phyloP scores from a whole-genome alignment of 2,329 filamentous ascomycete genomes.

The Cercospora zeina region DNA sequence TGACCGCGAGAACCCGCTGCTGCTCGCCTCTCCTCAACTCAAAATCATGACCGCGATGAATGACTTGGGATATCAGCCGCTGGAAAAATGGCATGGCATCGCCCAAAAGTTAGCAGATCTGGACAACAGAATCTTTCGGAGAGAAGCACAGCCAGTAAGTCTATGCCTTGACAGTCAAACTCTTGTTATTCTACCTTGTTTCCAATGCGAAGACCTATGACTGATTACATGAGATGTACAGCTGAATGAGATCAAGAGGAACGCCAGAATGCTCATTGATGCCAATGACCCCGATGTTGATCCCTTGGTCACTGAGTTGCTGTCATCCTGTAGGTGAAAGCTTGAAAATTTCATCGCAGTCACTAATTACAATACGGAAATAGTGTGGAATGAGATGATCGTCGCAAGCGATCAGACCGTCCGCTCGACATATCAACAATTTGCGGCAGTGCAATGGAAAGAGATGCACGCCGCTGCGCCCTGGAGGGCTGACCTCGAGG shows the following conservation, averaged over 20 bases:
- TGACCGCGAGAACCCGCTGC: neutral
- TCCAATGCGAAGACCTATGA: no score
- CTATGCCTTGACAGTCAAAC: no score
- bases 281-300: neutral
- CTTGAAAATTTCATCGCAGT: neutral
- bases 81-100: neutral
- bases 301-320: neutral
- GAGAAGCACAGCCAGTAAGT: no score
- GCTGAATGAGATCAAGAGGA: neutral
- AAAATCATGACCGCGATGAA: neutral
- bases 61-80: neutral
- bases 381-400: neutral
- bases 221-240: neutral
- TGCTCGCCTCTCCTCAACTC: neutral
- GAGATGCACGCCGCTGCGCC: neutral
- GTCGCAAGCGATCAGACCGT: neutral
- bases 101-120: neutral
- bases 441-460: neutral
- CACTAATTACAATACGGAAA: neutral
- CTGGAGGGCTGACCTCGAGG: neutral
- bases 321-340: neutral
- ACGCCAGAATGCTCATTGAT: neutral
- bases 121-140: no score
- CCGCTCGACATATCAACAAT: neutral
- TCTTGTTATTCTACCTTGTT: no score